These are phyloP conservation scores for Aspergillus asperescens DNA, from an alignment of 495 filamentous ascomycete genomes.

Conservation along the genomic window DNA sequence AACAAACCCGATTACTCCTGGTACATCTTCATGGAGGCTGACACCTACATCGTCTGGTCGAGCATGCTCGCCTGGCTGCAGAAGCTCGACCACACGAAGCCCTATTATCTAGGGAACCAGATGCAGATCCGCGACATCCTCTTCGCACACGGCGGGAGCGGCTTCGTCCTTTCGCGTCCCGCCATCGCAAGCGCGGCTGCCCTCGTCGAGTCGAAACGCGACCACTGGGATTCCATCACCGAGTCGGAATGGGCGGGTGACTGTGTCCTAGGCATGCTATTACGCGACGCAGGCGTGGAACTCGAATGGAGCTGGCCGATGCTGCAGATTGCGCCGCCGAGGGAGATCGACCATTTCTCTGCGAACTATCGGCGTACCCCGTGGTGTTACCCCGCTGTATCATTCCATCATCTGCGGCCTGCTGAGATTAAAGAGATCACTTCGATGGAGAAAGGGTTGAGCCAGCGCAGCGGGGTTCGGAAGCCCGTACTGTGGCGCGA, in stretches of 20 bases:
- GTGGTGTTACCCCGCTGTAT: slow-evolving; percentile 48
- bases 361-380: slow-evolving; percentile 29
- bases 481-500: slow-evolving; percentile 15
- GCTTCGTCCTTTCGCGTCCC: slow-evolving; percentile 48
- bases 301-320: slow-evolving; percentile 38
- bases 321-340: slow-evolving; percentile 26
- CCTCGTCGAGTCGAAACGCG: slow-evolving; percentile 11
- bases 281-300: slow-evolving; percentile 29
- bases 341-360: slow-evolving; percentile 37
- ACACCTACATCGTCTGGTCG: slow-evolving; percentile 62
- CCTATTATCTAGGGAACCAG: slow-evolving; percentile 52
- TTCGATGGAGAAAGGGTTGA: slow-evolving; percentile 41
- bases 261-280: slow-evolving; percentile 42
- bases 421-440: slow-evolving; percentile 35
- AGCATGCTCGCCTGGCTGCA: slow-evolving; percentile 54
- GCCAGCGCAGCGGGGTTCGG: not conserved
- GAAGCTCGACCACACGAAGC: slow-evolving; percentile 41
- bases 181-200: slow-evolving; percentile 28
- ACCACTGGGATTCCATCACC: slow-evolving; percentile 30
- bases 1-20: slow-evolving; percentile 47
- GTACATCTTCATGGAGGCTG: slow-evolving; percentile 66
- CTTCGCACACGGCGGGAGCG: slow-evolving; percentile 66
- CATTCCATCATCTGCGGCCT: slow-evolving; percentile 45
- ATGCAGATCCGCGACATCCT: slow-evolving; percentile 37
- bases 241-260: slow-evolving; percentile 36